Evolutionary conservation across 768 basidiomycete genomes (phyloP).

Genomic region (Leccinum variicolor): DNA sequence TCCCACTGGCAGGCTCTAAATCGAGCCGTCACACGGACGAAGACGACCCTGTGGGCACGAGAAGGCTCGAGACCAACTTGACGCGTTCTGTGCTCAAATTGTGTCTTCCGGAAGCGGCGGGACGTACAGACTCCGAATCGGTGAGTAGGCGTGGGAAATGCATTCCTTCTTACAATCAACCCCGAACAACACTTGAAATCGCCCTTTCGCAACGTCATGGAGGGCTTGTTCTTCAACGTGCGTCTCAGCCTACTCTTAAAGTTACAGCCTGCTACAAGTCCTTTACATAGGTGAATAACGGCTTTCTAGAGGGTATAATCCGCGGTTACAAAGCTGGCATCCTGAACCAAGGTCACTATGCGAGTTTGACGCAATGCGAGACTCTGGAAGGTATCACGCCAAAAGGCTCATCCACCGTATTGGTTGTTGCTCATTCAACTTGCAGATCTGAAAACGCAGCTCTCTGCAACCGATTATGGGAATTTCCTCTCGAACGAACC

Average conservation of each 20-base stretch:
- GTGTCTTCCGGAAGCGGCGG: too few relatives aligned
- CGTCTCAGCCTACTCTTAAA: constrained; percentile 10
- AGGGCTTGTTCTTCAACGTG: constrained; percentile 90
- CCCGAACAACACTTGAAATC: neutral
- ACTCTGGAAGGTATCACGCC: constrained; percentile 77
- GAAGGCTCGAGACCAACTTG: neutral
- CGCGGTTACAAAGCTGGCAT: constrained; percentile 94
- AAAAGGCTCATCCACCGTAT: neutral
- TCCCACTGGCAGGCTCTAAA: neutral
- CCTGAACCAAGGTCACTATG: constrained; percentile 84
- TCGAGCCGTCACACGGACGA: neutral
- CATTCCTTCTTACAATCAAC: constrained; percentile 11
- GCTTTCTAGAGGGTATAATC: constrained; percentile 79
- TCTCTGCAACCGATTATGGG: constrained; percentile 96
- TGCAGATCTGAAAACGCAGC: constrained; percentile 92
- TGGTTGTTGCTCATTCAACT: constrained; percentile 1
- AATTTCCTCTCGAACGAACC: constrained; percentile 98
- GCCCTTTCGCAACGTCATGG: constrained; percentile 47
- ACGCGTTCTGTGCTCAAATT: too few relatives aligned
- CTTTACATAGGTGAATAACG: constrained; percentile 58
- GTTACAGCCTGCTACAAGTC: neutral
- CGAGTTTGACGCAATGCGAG: constrained; percentile 95
- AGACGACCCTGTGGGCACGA: neutral
- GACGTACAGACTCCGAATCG: too few relatives aligned
- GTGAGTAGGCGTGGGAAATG: constrained; percentile 15